Base-by-base conservation (phyloP, 805 yeast species). In the Candida berthetii region DNA sequence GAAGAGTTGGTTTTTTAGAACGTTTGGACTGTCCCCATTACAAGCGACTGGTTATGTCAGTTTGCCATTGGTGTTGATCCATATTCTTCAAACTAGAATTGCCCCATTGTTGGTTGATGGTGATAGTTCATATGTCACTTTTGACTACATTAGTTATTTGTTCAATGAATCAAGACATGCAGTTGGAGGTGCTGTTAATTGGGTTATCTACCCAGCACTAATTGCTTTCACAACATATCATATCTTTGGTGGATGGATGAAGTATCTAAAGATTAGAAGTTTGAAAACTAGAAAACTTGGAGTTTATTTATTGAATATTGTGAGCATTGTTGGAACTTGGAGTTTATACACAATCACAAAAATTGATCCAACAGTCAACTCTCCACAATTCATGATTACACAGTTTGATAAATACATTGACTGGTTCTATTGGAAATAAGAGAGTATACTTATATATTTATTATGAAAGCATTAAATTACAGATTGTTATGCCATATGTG, bases 21-120 rank as follows among this genome's bases (percentile, higher is more conserved):
- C 50, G 31, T 53, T 74, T 10, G 82, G 82, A 0, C 45, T 74
- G 5, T 62, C 84, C 2, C 87, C 88, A 3, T 57, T 79, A 17
- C 66, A 76, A 18, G 69, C 80, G 40, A 66, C 82, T 3, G 93
- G 93, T 0, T 78, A 76, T 52, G 35, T 76, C 3, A 61, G 81
- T 31, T 41, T 73, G 0, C 71, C 74, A 0, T 48, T 76, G 7
- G 42, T 78, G 1, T 38, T 48, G 0, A 68, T 60, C 34, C 93
- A 85, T 53, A 64, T 65, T 15, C 43, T 60, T 11, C 68, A 71
- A 35, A 66, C 72, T 47, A 64, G 87, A 40, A 38, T 69, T 4
- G 62, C 65, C 0, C 89, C 91, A 0, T 22, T 66, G n/a, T 15
- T 51, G 2, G 63, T 78, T 1, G 85, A 81, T 43, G 89, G 87